Base-by-base conservation (phyloP, 108 stramenopile genomes). In the Nitzschia sp. region DNA sequence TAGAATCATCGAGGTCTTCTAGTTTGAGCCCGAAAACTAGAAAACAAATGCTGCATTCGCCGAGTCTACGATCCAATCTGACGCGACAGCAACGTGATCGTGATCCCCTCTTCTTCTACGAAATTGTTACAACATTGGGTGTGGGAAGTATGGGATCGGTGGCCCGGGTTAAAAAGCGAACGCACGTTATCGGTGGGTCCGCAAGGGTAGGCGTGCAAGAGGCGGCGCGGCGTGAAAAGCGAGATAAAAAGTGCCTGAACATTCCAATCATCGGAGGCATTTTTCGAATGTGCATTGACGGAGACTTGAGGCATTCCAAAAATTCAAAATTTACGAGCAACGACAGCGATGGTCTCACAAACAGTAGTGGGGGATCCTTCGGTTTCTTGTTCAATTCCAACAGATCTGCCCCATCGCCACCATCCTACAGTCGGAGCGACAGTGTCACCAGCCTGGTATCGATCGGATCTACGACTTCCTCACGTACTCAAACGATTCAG, bases 141-240 rank as follows among this genome's bases (percentile, higher is more conserved):
- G 74, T 56, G 21, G 83, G 83, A 5, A 77, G 75, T 32, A 85
- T 85, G 83, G 83, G 83, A 29, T 74, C 76, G 16, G 83, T 85
- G 3, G 57, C 52, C 8, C 52, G 53, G 13, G 83, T 85, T 25
- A 36, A 58, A 17, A 85, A 81, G 66, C 66, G 72, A 33, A 32
- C 22, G 4, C 8, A 36, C 15, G 63, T 35, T 11, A 34, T 78
- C 16, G 79, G 83, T 21, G 80, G 83, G 25, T 75, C 73, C 4
- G 80, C 83, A 25, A 75, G 82, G 0, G 57, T 56, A 21, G 72
- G 46, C n/a, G 36, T 65, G n/a, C 77, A 72, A 45, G 41, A 58
- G 11, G 56, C 58, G n/a, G 63, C 66, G 35, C 71, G 60, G 0
- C 61, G 62, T 11, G 63, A 79, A 52, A 73, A 74, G 22, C 38